Evolutionary conservation across 1,284 basidiomycete genomes (phyloP), one percentile per base, ranked within the genome.

Genomic region (Baeospora myosura): DNA sequence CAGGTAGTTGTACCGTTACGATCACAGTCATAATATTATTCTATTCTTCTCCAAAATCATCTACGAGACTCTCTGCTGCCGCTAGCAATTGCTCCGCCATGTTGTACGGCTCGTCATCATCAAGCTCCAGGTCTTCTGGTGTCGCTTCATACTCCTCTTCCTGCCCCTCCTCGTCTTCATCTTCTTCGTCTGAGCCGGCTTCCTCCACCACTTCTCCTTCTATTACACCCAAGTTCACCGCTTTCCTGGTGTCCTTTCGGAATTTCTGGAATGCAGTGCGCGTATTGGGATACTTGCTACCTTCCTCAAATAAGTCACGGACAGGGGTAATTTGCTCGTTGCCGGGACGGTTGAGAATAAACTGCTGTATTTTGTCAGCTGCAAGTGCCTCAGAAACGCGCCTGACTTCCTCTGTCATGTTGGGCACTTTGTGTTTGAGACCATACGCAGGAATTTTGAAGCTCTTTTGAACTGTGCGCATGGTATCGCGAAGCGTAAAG

Each of bases 391-490:
- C 20, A 3, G 42, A 37, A 5, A 47, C 21, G 5, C 40, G 26
- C 2, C 20, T 29, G 5, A 47, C 42, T 25, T 47, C 42, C 2
- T 33, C 30, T 3, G 24, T 14, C 23, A 47, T 47, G 12, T 12
- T n/a, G 1, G 49, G 50, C 1, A 28, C 38, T 16, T 38, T 43
- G 38, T 51, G 48, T 3, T 32, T 26, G 16, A 32, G 40, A 14
- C 50, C 50, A 18, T 48, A 45, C 2, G 39, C 40, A 1, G 46
- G 43, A 23, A 47, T 49, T 2, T 47, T 16, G 41, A 41, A 52
- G 0, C 43, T 11, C 0, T 16, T 20, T 28, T 52, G 49, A 4
- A 52, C 47, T 2, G 42, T 45, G n/a, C 47, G 47, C 44, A 52
- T 50, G 5, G 46, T 45, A 1, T 47, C 49, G 6, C 48, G 45